Evolutionary conservation across 208 protist species (phyloP).

Genomic region (Acanthamoeba rhysodes): DNA sequence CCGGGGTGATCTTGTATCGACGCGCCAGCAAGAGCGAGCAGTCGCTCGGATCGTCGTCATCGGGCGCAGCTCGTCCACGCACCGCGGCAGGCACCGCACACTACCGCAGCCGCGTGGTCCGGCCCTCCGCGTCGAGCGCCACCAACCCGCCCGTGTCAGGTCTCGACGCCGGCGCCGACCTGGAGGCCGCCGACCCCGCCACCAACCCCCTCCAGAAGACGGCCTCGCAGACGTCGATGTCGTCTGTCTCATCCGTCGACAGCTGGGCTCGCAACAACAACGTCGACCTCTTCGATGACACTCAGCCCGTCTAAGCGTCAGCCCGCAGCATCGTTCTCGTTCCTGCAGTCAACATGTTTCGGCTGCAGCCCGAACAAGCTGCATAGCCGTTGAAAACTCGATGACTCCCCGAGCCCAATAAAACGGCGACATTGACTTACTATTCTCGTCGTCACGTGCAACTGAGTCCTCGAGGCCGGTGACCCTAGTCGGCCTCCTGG

Average conservation of each 20-base stretch:
- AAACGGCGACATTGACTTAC: too few species aligned
- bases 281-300: neutral
- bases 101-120: neutral
- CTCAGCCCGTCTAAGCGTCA: neutral
- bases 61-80: neutral
- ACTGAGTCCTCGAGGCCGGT: too few species aligned
- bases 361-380: too few species aligned
- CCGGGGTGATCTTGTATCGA: neutral
- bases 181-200: neutral
- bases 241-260: neutral
- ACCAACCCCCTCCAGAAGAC: neutral
- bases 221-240: neutral
- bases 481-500: too few species aligned
- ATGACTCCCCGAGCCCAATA: too few species aligned
- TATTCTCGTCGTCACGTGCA: too few species aligned
- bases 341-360: too few species aligned
- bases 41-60: neutral
- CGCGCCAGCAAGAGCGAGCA: neutral
- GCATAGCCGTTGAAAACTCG: too few species aligned
- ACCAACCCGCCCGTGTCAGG: neutral
- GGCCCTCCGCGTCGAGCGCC: neutral
- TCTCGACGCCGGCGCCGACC: neutral
- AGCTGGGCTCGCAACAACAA: neutral
- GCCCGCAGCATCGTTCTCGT: too few species aligned
- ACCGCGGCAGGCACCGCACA: neutral